Base-by-base conservation (phyloP, 2,329 filamentous ascomycete genomes). In the Neonectria ditissima region DNA sequence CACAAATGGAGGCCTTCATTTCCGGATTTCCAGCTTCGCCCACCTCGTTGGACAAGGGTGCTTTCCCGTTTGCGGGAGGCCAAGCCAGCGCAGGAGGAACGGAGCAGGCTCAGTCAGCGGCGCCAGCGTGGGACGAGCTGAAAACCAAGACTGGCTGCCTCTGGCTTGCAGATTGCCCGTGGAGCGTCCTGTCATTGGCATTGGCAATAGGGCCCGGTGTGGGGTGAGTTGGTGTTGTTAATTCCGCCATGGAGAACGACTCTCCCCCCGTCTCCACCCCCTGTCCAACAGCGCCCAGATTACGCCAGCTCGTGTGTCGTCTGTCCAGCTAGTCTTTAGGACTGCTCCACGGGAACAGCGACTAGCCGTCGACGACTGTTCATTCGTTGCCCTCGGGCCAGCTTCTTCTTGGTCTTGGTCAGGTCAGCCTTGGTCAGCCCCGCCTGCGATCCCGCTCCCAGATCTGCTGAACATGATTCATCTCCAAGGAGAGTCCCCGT, bases 121-220 rank as follows among this genome's bases (percentile, higher is more conserved):
- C 48, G 51, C 50, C 63, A 48, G 39, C 11, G 55, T 55, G 56
- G 55, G 58, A 65, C 59, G 54, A 70, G 67, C 68, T 70, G 64
- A 62, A 64, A 65, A 57, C 20, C 37, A 30, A 47, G n/a, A n/a
- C n/a, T 65, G 57, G 61, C 54, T 55, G 53, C 24, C 24, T 26
- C 24, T 26, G 24, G 24, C 24, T 26, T 26, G 24, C 24, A 26
- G 24, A 26, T 26, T 26, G 24, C 24, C 24, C 24, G 24, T 26
- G 24, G 24, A 26, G 24, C 24, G 24, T 41, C 57, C 61, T 55
- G 37, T 10, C 63, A 60, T 63, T 68, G 55, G 65, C 47, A 61
- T 58, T 50, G 62, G 65, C 24, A 37, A 28, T 22, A 32, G 22
- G 48, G 60, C 57, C 34, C 44, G 30, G 48, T 48, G 62, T 59